Evolutionary conservation across 768 basidiomycete species (phyloP).

Genomic region (Lactarius deliciosus): DNA sequence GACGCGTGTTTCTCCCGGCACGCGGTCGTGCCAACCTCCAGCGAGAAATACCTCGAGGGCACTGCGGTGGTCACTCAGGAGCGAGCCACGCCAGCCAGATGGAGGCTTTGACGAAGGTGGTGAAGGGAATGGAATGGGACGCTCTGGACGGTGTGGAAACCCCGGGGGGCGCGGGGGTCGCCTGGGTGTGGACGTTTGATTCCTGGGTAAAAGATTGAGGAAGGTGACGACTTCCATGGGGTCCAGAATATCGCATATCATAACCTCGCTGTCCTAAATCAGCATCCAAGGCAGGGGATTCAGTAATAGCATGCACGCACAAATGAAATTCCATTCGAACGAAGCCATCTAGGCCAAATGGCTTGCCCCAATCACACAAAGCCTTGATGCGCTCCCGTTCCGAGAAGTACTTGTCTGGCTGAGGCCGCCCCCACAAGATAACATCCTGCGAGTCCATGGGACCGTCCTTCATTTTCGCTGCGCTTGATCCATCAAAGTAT

Average conservation of each 20-base stretch:
- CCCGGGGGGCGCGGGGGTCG: too few species aligned
- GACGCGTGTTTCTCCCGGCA: conserved; percentile 46
- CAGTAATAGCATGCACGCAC: conserved; percentile 10
- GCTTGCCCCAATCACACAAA: conserved; percentile 39
- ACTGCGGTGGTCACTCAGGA: not conserved
- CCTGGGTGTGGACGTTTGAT: not conserved
- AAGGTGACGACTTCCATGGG: conserved; percentile 22
- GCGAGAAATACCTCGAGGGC: conserved; percentile 35
- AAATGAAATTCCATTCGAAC: conserved; percentile 32
- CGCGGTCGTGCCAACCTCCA: conserved; percentile 44
- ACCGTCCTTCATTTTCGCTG: conserved; percentile 33
- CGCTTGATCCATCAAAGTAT: conserved; percentile 28
- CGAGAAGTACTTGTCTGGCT: conserved; percentile 26
- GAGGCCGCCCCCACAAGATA: conserved; percentile 35
- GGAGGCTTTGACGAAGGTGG: conserved; percentile 10
- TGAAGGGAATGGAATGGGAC: too few species aligned
- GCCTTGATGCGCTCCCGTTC: conserved; percentile 35
- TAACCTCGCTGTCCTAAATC: conserved; percentile 14
- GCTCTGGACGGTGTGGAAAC: not conserved
- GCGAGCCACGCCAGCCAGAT: conserved; percentile 26
- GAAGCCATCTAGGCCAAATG: conserved; percentile 38
- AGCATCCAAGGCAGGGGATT: not conserved
- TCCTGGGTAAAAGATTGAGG: conserved; percentile 19
- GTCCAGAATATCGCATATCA: conserved; percentile 5
- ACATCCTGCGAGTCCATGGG: conserved; percentile 41